Conservation (phyloP, 2,329 filamentous ascomycete species). For the Trichoderma oligosporum region DNA sequence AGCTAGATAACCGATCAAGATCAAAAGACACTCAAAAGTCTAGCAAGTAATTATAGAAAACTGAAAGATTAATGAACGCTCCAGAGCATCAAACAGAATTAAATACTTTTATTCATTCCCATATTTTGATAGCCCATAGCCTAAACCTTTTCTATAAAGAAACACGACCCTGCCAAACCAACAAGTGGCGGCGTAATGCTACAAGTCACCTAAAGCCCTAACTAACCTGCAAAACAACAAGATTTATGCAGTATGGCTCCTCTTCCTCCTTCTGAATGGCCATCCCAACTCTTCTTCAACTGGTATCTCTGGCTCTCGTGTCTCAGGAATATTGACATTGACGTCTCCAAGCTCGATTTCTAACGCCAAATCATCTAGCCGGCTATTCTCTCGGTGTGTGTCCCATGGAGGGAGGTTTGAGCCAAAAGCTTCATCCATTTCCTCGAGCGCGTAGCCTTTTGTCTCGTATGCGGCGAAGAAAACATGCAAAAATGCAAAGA, state of each 20-base stretch:
- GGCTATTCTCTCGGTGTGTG: constrained; percentile 39
- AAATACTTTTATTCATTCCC: too few relatives aligned
- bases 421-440: constrained; percentile 67
- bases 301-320: neutral
- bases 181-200: too few relatives aligned
- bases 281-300: neutral
- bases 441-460: constrained; percentile 64
- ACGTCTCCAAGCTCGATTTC: constrained; percentile 47
- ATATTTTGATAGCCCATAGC: too few relatives aligned
- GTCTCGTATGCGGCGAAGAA: constrained; percentile 73
- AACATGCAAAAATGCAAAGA: constrained; percentile 64
- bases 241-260: neutral
- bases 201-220: neutral
- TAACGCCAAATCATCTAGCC: constrained; percentile 44
- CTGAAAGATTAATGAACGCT: too few relatives aligned
- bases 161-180: too few relatives aligned
- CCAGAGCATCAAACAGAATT: too few relatives aligned
- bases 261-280: neutral
- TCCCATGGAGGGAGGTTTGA: constrained; percentile 58
- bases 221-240: neutral
- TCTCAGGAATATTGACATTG: constrained; percentile 30
- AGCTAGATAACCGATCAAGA: too few relatives aligned
- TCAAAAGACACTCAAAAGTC: too few relatives aligned
- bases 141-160: too few relatives aligned
- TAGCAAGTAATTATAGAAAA: too few relatives aligned